phyloP scores from a whole-genome alignment of 1,284 basidiomycete genomes.

The Trichosporon inkin region DNA sequence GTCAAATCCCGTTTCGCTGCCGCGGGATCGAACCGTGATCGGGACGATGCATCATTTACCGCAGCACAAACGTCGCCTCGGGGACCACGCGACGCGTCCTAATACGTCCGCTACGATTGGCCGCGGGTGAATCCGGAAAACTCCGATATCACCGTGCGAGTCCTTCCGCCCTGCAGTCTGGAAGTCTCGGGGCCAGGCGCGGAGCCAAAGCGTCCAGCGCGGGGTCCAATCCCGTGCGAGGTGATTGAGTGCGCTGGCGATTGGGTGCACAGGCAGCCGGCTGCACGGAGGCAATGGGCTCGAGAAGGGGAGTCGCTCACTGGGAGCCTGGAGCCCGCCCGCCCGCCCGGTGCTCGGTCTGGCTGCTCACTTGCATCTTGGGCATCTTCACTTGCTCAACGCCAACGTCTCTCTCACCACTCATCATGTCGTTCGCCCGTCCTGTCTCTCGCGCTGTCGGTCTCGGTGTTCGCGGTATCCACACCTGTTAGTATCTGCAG shows the following conservation, averaged over 20 bases:
- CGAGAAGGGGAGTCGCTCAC: neutral
- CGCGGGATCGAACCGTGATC: slow-evolving; percentile 4
- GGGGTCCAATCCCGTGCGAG: neutral
- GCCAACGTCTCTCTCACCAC: slow-evolving; percentile 12
- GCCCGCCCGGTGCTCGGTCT: neutral
- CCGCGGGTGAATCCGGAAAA: neutral
- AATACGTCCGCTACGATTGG: neutral
- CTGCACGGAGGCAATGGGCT: neutral
- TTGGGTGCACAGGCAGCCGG: neutral
- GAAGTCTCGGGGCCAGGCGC: slow-evolving; percentile 7
- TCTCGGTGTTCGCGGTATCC: slow-evolving; percentile 37
- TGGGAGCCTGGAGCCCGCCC: neutral
- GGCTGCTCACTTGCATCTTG: neutral
- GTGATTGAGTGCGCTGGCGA: neutral
- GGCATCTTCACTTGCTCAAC: neutral
- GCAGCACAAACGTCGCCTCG: neutral
- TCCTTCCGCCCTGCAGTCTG: neutral
- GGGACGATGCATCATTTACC: neutral
- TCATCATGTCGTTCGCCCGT: slow-evolving; percentile 41
- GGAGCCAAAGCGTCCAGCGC: neutral
- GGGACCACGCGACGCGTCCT: neutral
- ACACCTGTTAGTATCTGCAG: slow-evolving; percentile 34
- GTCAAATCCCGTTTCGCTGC: too few relatives aligned
- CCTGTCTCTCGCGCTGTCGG: slow-evolving; percentile 32
- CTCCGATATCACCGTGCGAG: slow-evolving; percentile 8